Conservation (phyloP, 1,284 basidiomycete species). For the Pholiota adiposa region DNA sequence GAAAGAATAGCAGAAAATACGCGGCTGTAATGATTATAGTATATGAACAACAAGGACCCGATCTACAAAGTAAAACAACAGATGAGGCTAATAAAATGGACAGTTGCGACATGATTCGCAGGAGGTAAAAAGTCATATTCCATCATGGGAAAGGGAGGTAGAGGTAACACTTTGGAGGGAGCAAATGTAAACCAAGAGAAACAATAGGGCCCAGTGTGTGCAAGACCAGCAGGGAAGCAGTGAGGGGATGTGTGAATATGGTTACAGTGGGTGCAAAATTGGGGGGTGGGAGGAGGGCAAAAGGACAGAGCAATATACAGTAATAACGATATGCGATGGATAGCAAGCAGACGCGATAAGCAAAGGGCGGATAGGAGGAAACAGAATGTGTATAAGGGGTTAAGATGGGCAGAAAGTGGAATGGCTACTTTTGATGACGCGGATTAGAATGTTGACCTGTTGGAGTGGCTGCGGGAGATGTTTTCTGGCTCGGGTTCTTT, state of each 20-base stretch:
- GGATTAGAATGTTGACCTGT: slow-evolving; percentile 59
- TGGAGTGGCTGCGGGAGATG: slow-evolving; percentile 35
- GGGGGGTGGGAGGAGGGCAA: no score
- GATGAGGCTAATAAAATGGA: slow-evolving; percentile 3
- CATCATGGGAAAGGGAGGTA: slow-evolving; percentile 17
- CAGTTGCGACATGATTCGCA: no score
- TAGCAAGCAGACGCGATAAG: slow-evolving; percentile 24
- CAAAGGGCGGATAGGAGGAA: slow-evolving; percentile 10
- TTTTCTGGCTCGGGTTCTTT: slow-evolving; percentile 46
- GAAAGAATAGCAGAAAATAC: background rate
- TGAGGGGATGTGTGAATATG: slow-evolving; percentile 25
- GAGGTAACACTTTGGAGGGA: slow-evolving; percentile 27
- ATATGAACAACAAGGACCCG: slow-evolving; percentile 17
- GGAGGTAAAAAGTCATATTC: no score
- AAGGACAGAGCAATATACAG: slow-evolving; percentile 39
- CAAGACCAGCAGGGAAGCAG: slow-evolving; percentile 19
- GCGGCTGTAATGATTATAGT: slow-evolving; percentile 22
- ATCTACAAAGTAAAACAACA: slow-evolving; percentile 19
- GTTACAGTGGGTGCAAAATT: slow-evolving; percentile 28
- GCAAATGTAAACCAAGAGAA: slow-evolving; percentile 20
- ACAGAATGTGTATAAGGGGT: slow-evolving; percentile 11
- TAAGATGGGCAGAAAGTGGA: no score
- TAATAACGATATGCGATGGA: slow-evolving; percentile 43
- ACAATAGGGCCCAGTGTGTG: slow-evolving; percentile 12
- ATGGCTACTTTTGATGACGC: slow-evolving; percentile 18